Percentiles rank a stretch among this genome's conserved stretches.
phyloP scores from a whole-genome alignment of 75 land plant species.

The Sequoiadendron giganteum region DNA sequence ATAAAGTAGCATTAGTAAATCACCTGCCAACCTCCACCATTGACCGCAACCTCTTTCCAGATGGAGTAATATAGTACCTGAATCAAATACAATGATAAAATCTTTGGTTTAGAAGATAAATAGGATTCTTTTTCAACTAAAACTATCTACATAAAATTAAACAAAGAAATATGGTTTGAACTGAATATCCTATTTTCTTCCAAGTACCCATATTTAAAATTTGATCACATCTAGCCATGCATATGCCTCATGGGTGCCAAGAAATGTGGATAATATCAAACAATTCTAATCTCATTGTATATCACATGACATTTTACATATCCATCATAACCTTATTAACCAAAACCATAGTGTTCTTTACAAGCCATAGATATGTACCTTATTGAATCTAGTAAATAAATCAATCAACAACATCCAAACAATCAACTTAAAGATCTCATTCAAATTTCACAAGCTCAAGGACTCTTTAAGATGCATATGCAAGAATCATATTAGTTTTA shows the following conservation, averaged over 20 bases:
- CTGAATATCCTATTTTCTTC: neutral
- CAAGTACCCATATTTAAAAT: neutral
- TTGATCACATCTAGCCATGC: neutral
- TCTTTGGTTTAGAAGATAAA: neutral
- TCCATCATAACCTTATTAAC: neutral
- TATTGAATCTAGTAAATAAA: neutral
- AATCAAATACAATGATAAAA: neutral
- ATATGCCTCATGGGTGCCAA: neutral
- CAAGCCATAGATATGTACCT: neutral
- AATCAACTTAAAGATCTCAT: neutral
- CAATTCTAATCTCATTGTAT: neutral
- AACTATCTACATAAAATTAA: neutral
- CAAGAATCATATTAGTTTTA: neutral
- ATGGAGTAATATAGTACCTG: conserved; percentile 70
- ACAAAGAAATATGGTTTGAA: neutral
- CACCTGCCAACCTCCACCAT: conserved; percentile 67
- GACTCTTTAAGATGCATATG: neutral
- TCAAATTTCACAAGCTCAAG: neutral
- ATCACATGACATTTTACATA: neutral
- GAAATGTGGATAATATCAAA: neutral
- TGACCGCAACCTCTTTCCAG: conserved; percentile 65
- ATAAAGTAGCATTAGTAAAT: neutral
- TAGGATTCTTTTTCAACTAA: neutral
- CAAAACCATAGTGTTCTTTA: neutral
- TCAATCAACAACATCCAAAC: neutral